Base-by-base conservation (phyloP, 352 stramenopile genomes). In the Phytophthora idaei region DNA sequence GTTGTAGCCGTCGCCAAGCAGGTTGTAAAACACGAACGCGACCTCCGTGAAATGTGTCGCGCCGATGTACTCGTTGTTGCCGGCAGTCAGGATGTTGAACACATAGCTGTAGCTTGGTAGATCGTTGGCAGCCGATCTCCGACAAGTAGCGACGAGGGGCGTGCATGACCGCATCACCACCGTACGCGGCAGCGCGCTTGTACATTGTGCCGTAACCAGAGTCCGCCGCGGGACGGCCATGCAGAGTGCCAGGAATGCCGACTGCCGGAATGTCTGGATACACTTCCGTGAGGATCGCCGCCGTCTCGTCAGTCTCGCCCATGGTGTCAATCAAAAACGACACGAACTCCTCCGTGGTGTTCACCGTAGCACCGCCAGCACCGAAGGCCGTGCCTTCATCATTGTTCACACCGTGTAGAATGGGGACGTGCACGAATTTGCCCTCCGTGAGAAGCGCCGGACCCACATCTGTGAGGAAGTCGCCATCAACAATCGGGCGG, bases 21-120 rank as follows among this genome's bases (percentile, higher is more conserved):
- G 27, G 42, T 78, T 78, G 71, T 73, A 65, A 15, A 78, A 75
- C 1, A 78, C 71, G 42, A 78, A 78, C 0, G 61, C 67, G 5
- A 75, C 67, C 37, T 78, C 65, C 14, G 36, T 47, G 53, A 73
- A 69, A 41, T 73, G 65, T 4, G 65, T 73, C 11, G 39, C 10
- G 17, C 71, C 66, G 11, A 61, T 47, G 32, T 61, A 69, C 46
- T 67, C 31, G 8, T 21, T 54, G 3, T 37, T 25, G 2, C 69
- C 69, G 12, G 44, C 53, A 15, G 52, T 21, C 14, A 74, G 45
- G 15, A 77, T 66, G 29, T 74, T 67, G 32, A 77, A 75, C 6
- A 66, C 11, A 42, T 77, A 77, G 52, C 56, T 77, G 55, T 69
- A 77, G 60, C 67, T 75, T 8, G 61, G 27, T 3, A 72, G 4